These are phyloP conservation scores for Solanum hybrid DNA, from an alignment of 305 asterid genomes.

Conservation along the genomic window DNA sequence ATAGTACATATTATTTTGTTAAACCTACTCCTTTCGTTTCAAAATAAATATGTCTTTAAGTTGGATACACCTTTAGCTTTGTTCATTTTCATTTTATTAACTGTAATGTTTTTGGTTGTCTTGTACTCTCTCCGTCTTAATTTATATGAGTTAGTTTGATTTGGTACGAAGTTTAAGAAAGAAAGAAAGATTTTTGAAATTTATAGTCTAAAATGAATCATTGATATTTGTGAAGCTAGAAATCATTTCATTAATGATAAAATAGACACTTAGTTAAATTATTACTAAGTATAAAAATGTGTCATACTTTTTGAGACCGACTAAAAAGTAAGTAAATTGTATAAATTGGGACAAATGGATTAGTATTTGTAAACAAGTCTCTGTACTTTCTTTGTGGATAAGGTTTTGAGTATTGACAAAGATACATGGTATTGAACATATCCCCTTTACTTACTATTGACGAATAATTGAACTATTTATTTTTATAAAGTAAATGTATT, in stretches of 20 bases:
- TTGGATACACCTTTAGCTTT: neutral
- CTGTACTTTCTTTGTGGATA: neutral
- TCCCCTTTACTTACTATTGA: neutral
- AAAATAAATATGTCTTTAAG: neutral
- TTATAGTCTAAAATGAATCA: too few species aligned
- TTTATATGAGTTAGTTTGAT: neutral
- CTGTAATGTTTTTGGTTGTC: neutral
- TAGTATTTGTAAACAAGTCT: neutral
- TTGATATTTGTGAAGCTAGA: neutral
- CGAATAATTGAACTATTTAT: neutral
- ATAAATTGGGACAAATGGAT: too few species aligned
- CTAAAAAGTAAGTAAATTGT: neutral
- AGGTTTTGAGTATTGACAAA: neutral
- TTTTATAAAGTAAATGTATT: neutral
- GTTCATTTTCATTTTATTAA: neutral
- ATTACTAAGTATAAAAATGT: neutral
- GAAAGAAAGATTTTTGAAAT: too few species aligned
- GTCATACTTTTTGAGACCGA: neutral
- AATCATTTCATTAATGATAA: too few species aligned
- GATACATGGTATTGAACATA: neutral
- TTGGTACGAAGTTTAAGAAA: too few species aligned
- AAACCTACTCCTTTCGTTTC: neutral
- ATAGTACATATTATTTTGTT: neutral
- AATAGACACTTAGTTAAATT: neutral
- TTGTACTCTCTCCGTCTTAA: neutral